These are phyloP conservation scores for Cenchrus fungigraminus DNA, from an alignment of 176 grass and related monocot genomes.

Conservation along the genomic window DNA sequence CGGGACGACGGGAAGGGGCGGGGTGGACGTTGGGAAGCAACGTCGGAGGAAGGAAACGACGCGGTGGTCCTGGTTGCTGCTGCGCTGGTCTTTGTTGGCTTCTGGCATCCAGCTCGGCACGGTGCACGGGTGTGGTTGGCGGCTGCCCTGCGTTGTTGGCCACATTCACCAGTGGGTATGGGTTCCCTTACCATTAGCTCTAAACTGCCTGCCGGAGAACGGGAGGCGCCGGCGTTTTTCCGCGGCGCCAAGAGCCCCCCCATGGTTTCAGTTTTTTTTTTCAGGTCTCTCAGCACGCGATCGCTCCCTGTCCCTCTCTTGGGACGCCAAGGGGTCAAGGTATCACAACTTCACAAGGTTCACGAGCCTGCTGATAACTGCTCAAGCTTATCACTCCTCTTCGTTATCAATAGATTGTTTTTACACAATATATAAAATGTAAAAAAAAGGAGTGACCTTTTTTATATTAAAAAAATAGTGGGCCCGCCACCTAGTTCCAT, in stretches of 20 bases:
- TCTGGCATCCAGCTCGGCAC: neutral
- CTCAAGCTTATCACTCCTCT: neutral
- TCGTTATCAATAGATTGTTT: neutral
- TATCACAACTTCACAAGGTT: neutral
- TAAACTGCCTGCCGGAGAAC: neutral
- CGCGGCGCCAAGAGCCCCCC: constrained; percentile 15
- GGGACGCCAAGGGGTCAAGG: constrained; percentile 7
- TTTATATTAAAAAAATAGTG: neutral
- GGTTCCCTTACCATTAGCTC: neutral
- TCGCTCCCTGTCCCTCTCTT: neutral
- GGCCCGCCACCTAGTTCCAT: neutral
- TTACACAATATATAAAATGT: neutral
- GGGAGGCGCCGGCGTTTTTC: constrained; percentile 41
- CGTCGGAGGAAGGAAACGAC: constrained; percentile 9
- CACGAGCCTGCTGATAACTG: neutral
- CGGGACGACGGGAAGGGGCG: neutral
- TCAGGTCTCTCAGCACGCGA: neutral
- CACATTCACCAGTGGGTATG: no score
- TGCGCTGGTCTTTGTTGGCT: constrained; percentile 6
- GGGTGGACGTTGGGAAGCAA: constrained; percentile 6
- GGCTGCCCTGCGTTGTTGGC: neutral
- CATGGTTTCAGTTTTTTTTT: constrained; percentile 11
- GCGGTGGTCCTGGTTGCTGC: neutral
- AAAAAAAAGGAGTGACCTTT: neutral
- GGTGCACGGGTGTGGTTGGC: neutral